Evolutionary conservation across 2,329 filamentous ascomycete genomes (phyloP).

Genomic region (Aspergillus sp.): DNA sequence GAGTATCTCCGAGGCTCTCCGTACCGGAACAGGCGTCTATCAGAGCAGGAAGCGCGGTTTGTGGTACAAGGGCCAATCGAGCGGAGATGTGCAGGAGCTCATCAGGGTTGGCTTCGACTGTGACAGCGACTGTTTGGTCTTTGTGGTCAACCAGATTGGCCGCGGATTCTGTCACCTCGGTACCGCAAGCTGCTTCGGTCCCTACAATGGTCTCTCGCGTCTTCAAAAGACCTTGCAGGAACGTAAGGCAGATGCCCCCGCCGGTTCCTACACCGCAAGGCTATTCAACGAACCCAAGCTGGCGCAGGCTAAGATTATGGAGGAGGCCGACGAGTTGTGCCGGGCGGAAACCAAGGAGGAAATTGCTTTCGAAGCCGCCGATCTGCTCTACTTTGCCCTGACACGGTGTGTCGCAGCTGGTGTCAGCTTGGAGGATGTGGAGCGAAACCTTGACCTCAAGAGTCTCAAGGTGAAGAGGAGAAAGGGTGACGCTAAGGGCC

Average conservation of each 20-base stretch:
- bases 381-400: slow-evolving; percentile 92
- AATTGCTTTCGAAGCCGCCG: slow-evolving; percentile 88
- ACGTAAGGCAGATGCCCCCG: slow-evolving; percentile 76
- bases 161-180: slow-evolving; percentile 89
- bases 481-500: slow-evolving; percentile 88
- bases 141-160: slow-evolving; percentile 84
- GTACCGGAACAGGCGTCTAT: slow-evolving; percentile 80
- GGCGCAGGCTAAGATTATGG: slow-evolving; percentile 92
- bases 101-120: slow-evolving; percentile 83
- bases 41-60: slow-evolving; percentile 92
- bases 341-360: slow-evolving; percentile 77
- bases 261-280: slow-evolving; percentile 87
- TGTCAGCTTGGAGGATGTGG: slow-evolving; percentile 81
- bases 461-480: slow-evolving; percentile 91
- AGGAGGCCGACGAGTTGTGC: slow-evolving; percentile 93
- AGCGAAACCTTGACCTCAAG: slow-evolving; percentile 89
- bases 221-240: slow-evolving; percentile 82
- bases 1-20: slow-evolving; percentile 80
- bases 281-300: slow-evolving; percentile 90
- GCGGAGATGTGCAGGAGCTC: slow-evolving; percentile 88
- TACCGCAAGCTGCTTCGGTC: slow-evolving; percentile 87
- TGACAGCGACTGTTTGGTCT: slow-evolving; percentile 87
- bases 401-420: slow-evolving; percentile 83
- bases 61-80: slow-evolving; percentile 95
- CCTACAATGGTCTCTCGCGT: slow-evolving; percentile 72